Percentiles rank a stretch among this genome's conserved stretches.
Evolutionary conservation across 1,284 basidiomycete species (phyloP).

Genomic region (Volvariella surrecta): DNA sequence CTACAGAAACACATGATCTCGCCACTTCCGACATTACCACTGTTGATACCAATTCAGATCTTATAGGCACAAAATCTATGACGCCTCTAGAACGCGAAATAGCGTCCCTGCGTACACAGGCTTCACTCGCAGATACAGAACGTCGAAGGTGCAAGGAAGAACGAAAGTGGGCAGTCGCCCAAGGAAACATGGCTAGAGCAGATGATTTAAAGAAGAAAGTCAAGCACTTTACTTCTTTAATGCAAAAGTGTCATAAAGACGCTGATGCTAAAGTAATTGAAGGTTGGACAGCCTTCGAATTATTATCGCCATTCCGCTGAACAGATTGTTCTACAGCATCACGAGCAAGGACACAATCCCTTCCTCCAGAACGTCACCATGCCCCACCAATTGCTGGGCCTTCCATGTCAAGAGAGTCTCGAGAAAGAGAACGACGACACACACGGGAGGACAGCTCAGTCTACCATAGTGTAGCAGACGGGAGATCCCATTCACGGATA

Average conservation of each 20-base stretch:
- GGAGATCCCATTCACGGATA: not conserved
- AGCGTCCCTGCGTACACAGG: slow-evolving; percentile 60
- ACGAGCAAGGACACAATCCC: not conserved
- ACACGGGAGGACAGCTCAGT: not conserved
- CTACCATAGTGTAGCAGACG: too few relatives aligned
- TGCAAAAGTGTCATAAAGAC: slow-evolving; percentile 71
- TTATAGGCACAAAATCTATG: slow-evolving; percentile 51
- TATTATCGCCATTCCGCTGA: not conserved
- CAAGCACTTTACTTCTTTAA: slow-evolving; percentile 65
- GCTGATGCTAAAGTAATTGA: slow-evolving; percentile 66
- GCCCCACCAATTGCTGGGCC: not conserved
- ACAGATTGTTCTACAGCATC: not conserved
- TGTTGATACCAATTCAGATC: slow-evolving; percentile 50
- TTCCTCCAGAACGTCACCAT: not conserved
- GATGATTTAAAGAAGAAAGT: slow-evolving; percentile 75
- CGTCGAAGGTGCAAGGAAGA: slow-evolving; percentile 75
- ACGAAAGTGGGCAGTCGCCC: slow-evolving; percentile 72
- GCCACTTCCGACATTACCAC: slow-evolving; percentile 39
- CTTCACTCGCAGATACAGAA: slow-evolving; percentile 73
- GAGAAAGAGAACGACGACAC: slow-evolving; percentile 5
- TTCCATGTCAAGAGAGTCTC: not conserved
- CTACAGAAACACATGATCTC: slow-evolving; percentile 12
- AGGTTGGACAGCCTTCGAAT: slow-evolving; percentile 31
- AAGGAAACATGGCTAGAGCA: slow-evolving; percentile 65
- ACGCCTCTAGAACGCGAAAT: slow-evolving; percentile 64